These are phyloP conservation scores for Parafenestella ontariensis DNA, from an alignment of 2,329 filamentous ascomycete genomes.

Conservation along the genomic window DNA sequence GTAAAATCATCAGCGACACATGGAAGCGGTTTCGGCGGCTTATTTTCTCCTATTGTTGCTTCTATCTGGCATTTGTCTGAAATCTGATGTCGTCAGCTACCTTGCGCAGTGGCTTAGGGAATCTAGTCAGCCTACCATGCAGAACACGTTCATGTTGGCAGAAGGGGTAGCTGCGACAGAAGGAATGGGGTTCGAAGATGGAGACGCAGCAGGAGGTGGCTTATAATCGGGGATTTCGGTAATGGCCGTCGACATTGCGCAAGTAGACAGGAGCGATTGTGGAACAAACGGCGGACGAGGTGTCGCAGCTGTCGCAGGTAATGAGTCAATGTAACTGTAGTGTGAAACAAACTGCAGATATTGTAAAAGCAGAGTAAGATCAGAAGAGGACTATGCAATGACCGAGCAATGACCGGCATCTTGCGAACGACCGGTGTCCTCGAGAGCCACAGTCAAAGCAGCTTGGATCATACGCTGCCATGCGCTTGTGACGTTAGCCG, in stretches of 20 bases:
- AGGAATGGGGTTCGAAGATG: background rate
- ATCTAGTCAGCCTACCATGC: background rate
- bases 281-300: too few species aligned
- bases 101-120: background rate
- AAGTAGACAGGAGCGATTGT: too few species aligned
- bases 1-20: background rate
- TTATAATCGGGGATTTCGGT: background rate
- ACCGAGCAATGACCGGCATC: background rate
- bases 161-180: background rate
- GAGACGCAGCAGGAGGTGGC: background rate
- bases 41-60: background rate
- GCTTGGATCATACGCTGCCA: background rate
- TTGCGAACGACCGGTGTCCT: too few species aligned
- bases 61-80: slow-evolving; percentile 3
- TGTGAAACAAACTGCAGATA: too few species aligned
- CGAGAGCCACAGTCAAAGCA: background rate
- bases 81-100: slow-evolving; percentile 5
- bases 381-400: background rate
- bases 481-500: background rate
- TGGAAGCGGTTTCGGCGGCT: background rate
- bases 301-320: too few species aligned
- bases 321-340: too few species aligned
- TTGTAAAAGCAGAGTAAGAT: background rate
- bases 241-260: background rate
- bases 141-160: background rate